Conservation (phyloP, 768 basidiomycete genomes). For the Tephrocybe sp. region DNA sequence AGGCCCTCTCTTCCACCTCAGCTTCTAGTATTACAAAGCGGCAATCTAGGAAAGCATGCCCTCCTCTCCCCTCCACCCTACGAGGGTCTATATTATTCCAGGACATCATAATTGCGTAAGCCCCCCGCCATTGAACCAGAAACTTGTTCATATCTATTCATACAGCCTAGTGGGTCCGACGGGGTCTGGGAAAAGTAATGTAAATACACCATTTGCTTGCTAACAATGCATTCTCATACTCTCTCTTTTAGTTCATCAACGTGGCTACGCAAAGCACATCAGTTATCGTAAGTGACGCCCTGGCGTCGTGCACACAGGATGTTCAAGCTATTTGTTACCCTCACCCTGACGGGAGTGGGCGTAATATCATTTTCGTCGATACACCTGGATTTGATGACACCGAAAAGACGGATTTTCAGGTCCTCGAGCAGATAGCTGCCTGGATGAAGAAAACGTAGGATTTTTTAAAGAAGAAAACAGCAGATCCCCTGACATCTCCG, state of each 20-base stretch:
- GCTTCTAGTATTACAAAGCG: not conserved
- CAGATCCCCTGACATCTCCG: not conserved
- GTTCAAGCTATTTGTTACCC: constrained; percentile 17
- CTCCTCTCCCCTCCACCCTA: not conserved
- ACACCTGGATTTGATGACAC: constrained; percentile 29
- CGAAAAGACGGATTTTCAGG: constrained; percentile 18
- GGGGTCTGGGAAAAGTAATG: constrained; percentile 28
- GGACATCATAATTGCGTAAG: constrained; percentile 20
- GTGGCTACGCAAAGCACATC: constrained; percentile 8
- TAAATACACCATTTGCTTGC: constrained; percentile 8
- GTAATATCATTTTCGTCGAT: constrained; percentile 23
- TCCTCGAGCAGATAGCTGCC: constrained; percentile 22
- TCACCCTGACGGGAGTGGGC: constrained; percentile 18
- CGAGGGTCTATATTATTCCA: constrained; percentile 6
- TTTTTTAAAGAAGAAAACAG: not conserved
- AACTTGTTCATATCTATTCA: not conserved
- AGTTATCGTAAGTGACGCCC: constrained; percentile 16
- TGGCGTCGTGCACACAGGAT: constrained; percentile 21
- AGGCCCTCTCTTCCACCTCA: not conserved
- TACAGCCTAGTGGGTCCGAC: constrained; percentile 28
- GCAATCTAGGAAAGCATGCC: not conserved
- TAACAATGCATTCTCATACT: not conserved
- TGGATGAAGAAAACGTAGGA: constrained; percentile 28
- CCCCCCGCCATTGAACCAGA: not conserved
- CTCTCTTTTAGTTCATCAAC: constrained; percentile 23